phyloP scores from a whole-genome alignment of 805 yeast species.

The Ogataea saltuana region DNA sequence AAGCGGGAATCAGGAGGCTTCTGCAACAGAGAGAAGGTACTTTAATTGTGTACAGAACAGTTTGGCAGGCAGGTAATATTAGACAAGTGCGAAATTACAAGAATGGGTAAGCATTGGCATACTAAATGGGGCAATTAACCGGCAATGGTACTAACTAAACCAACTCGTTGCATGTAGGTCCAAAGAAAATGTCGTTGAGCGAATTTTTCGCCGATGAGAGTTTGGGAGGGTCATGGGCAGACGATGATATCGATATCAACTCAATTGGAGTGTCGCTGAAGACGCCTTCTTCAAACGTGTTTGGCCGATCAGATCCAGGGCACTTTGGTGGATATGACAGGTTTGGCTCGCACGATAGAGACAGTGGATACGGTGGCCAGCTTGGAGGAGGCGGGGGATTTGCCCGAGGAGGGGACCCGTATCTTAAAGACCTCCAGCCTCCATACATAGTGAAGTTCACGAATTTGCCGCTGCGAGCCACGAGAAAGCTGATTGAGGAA shows the following conservation, averaged over 20 bases:
- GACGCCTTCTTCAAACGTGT: slow-evolving; percentile 14
- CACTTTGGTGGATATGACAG: slow-evolving; percentile 12
- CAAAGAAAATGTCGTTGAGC: slow-evolving; percentile 47
- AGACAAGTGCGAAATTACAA: not conserved
- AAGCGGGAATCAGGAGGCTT: not conserved
- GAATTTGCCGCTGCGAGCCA: slow-evolving; percentile 57
- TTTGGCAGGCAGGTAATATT: not conserved
- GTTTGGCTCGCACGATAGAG: slow-evolving; percentile 6
- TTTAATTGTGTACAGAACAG: not conserved
- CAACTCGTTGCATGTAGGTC: slow-evolving; percentile 19
- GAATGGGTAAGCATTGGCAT: slow-evolving; percentile 13
- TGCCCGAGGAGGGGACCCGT: slow-evolving; percentile 17
- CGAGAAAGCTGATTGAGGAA: slow-evolving; percentile 54
- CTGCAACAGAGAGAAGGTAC: not conserved
- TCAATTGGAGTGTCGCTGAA: slow-evolving; percentile 51
- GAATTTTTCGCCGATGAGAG: slow-evolving; percentile 47
- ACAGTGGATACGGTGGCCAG: slow-evolving; percentile 10
- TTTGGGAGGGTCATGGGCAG: slow-evolving; percentile 65
- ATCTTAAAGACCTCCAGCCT: slow-evolving; percentile 37
- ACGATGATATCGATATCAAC: slow-evolving; percentile 65
- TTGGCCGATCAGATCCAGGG: slow-evolving; percentile 9
- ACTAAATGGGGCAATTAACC: not conserved
- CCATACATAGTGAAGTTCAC: slow-evolving; percentile 68
- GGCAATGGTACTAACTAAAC: not conserved
- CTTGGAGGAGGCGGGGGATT: slow-evolving; percentile 10